phyloP scores from a whole-genome alignment of 306 rosid species.

The Citrullus amarus region DNA sequence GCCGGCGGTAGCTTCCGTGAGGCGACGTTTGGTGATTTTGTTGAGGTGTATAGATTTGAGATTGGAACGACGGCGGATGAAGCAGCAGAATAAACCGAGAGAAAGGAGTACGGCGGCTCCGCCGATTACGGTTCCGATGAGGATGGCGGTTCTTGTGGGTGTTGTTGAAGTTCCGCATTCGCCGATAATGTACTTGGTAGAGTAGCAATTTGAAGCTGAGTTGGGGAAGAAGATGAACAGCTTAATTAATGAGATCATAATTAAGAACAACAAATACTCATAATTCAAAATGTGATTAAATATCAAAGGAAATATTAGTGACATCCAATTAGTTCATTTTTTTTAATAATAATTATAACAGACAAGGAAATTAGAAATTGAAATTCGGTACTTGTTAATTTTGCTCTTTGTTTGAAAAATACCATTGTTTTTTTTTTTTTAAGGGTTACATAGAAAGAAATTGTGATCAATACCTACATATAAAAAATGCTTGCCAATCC shows the following conservation, averaged over 20 bases:
- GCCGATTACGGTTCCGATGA: slow-evolving; percentile 48
- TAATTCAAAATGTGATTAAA: not conserved
- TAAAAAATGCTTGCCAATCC: too few species aligned
- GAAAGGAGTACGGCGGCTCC: slow-evolving; percentile 38
- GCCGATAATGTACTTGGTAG: slow-evolving; percentile 45
- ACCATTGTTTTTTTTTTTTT: too few species aligned
- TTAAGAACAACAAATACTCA: not conserved
- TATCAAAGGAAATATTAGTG: not conserved
- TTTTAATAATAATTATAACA: too few species aligned
- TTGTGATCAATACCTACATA: too few species aligned
- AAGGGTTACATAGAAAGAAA: too few species aligned
- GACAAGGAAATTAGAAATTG: too few species aligned
- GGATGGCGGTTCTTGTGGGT: slow-evolving; percentile 34
- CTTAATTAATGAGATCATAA: not conserved
- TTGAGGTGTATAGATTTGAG: slow-evolving; percentile 43
- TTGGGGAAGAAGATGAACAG: slow-evolving; percentile 4
- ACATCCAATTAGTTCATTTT: not conserved
- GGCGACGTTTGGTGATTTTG: slow-evolving; percentile 59
- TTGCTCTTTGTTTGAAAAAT: too few species aligned
- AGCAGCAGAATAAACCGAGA: slow-evolving; percentile 40
- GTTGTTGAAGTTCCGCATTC: slow-evolving; percentile 46
- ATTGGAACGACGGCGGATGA: slow-evolving; percentile 44
- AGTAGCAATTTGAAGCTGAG: slow-evolving; percentile 27
- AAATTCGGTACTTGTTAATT: too few species aligned
- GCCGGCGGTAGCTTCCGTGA: slow-evolving; percentile 52